Conservation (phyloP, 108 stramenopile genomes). For the Craspedostauros australis region DNA sequence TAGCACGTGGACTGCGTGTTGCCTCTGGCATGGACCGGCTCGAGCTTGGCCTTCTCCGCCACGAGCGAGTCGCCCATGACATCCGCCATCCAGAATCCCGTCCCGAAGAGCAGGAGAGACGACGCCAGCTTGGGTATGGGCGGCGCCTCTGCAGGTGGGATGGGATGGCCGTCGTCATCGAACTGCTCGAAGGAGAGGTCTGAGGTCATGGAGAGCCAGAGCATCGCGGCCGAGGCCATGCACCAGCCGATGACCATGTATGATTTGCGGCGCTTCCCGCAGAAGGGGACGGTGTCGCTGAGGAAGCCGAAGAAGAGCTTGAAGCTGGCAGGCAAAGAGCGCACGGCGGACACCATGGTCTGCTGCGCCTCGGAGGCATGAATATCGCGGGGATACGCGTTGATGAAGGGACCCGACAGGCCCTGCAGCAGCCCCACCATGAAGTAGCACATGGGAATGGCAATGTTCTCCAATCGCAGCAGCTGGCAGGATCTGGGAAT, state of each 20-base stretch:
- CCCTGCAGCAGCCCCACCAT: constrained; percentile 74
- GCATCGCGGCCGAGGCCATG: constrained; percentile 45
- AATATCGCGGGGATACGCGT: constrained; percentile 76
- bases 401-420: constrained; percentile 63
- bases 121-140: no score
- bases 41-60: constrained; percentile 84
- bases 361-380: constrained; percentile 80
- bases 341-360: constrained; percentile 51
- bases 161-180: no score
- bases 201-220: constrained; percentile 32
- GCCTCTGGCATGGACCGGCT: constrained; percentile 60
- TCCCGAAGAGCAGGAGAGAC: constrained; percentile 10
- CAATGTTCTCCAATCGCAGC: constrained; percentile 69
- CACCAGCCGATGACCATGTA: constrained; percentile 77
- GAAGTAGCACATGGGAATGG: constrained; percentile 77
- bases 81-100: constrained; percentile 83
- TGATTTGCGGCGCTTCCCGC: constrained; percentile 67
- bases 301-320: constrained; percentile 76
- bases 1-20: constrained; percentile 75
- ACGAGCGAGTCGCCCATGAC: constrained; percentile 84
- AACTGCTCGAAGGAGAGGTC: no score
- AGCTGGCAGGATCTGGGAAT: constrained; percentile 65
- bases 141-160: no score
- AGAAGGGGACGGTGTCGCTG: constrained; percentile 61
- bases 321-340: constrained; percentile 61